Evolutionary conservation across 163 green algal genomes (phyloP).

Genomic region (Scenedesmus sp.): DNA sequence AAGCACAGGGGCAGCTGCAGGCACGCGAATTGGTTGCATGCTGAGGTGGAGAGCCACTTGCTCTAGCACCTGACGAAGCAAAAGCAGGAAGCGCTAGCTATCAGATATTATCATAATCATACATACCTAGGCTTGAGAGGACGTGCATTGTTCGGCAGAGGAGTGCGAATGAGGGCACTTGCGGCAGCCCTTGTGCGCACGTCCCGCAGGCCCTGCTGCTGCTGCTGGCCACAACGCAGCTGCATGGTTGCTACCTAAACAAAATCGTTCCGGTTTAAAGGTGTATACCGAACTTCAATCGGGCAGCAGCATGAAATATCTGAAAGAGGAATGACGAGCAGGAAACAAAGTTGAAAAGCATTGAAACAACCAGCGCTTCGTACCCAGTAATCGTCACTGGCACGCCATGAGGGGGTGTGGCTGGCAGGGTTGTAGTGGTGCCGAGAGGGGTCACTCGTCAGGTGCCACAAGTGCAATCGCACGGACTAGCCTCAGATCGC

Average conservation of each 20-base stretch:
- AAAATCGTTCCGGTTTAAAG: neutral
- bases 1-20: neutral
- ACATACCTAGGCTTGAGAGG: constrained; percentile 39
- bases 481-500: neutral
- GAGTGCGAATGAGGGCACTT: constrained; percentile 1
- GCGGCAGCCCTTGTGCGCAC: constrained; percentile 27
- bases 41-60: neutral
- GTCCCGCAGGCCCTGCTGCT: constrained; percentile 3
- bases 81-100: neutral
- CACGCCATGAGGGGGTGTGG: neutral
- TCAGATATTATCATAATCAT: neutral
- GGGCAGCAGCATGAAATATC: neutral
- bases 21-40: neutral
- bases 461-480: neutral
- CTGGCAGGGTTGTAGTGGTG: constrained; percentile 1
- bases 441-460: neutral
- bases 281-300: neutral
- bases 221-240: constrained; percentile 8
- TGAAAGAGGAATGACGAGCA: neutral
- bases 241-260: neutral
- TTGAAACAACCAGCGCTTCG: neutral
- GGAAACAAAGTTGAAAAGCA: neutral
- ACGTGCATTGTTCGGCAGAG: constrained; percentile 18
- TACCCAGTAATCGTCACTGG: neutral
- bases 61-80: neutral